phyloP scores from a whole-genome alignment of 805 yeast genomes.

The Saturnispora zaruensis region DNA sequence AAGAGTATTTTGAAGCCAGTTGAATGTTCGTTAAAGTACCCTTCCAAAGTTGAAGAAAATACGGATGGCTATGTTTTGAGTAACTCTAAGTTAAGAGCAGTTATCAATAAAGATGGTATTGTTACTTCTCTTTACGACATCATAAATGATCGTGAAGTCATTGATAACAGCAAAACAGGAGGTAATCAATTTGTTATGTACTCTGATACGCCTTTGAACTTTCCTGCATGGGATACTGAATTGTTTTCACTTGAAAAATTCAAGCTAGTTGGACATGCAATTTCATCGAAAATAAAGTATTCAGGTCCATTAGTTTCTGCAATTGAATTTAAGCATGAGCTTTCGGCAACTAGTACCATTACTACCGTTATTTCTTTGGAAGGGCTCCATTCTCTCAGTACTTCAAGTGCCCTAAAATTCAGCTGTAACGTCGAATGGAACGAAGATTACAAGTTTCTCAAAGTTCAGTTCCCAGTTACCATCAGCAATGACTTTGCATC shows the following conservation, averaged over 20 bases:
- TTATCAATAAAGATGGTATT: constrained; percentile 43
- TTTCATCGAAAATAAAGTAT: constrained; percentile 33
- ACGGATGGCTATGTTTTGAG: constrained; percentile 40
- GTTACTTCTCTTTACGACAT: constrained; percentile 59
- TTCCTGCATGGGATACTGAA: constrained; percentile 98
- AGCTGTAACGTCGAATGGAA: constrained; percentile 72
- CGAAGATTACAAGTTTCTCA: constrained; percentile 78
- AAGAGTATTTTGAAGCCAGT: constrained; percentile 20
- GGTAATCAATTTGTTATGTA: constrained; percentile 78
- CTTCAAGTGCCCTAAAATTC: constrained; percentile 39
- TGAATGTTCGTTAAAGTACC: constrained; percentile 28
- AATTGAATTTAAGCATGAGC: constrained; percentile 50
- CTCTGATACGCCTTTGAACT: constrained; percentile 83
- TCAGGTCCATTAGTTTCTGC: constrained; percentile 55
- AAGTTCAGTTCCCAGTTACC: constrained; percentile 91
- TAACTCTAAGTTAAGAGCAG: constrained; percentile 54
- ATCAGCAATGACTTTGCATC: constrained; percentile 67
- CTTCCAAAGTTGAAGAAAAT: constrained; percentile 39
- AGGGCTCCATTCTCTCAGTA: constrained; percentile 35
- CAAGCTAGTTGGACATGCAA: constrained; percentile 37
- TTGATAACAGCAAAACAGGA: constrained; percentile 49
- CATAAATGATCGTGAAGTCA: constrained; percentile 50
- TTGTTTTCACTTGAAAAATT: constrained; percentile 73
- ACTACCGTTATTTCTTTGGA: constrained; percentile 63
- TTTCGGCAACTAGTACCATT: constrained; percentile 50